Conservation (phyloP, 2,329 filamentous ascomycete genomes). For the Colletotrichum musicola region DNA sequence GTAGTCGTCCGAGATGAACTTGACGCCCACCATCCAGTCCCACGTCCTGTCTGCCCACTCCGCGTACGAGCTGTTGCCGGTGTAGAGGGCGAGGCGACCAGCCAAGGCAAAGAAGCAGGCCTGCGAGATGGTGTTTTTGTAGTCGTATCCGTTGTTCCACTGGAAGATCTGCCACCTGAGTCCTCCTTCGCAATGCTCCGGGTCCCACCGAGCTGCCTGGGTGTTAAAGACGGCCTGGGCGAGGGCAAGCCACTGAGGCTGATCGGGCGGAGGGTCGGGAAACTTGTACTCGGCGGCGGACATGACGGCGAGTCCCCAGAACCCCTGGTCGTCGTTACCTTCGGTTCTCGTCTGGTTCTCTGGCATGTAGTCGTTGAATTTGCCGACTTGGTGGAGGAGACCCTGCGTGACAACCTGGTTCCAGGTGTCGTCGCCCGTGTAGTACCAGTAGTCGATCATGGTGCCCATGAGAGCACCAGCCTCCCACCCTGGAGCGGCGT, state of each 20-base stretch:
- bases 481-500: slow-evolving; percentile 70
- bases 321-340: slow-evolving; percentile 82
- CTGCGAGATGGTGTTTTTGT: slow-evolving; percentile 77
- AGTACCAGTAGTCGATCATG: slow-evolving; percentile 87
- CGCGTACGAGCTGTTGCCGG: slow-evolving; percentile 80
- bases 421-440: slow-evolving; percentile 79
- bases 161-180: slow-evolving; percentile 87
- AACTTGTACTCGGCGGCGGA: slow-evolving; percentile 78
- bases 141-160: slow-evolving; percentile 85
- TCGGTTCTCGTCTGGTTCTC: slow-evolving; percentile 76
- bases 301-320: slow-evolving; percentile 80
- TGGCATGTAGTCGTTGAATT: slow-evolving; percentile 82
- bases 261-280: slow-evolving; percentile 65
- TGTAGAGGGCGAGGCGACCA: slow-evolving; percentile 80
- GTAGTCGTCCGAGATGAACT: slow-evolving; percentile 71
- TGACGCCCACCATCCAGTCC: slow-evolving; percentile 72
- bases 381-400: slow-evolving; percentile 80
- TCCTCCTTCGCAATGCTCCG: slow-evolving; percentile 76
- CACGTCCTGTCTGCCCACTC: slow-evolving; percentile 83
- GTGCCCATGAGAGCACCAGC: slow-evolving; percentile 78
- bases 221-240: slow-evolving; percentile 87
- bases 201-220: slow-evolving; percentile 81
- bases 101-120: slow-evolving; percentile 73
- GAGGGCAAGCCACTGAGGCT: slow-evolving; percentile 78
- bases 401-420: slow-evolving; percentile 76